Base-by-base conservation (phyloP, 495 filamentous ascomycete species). In the Staphylotrichum tortipilum region DNA sequence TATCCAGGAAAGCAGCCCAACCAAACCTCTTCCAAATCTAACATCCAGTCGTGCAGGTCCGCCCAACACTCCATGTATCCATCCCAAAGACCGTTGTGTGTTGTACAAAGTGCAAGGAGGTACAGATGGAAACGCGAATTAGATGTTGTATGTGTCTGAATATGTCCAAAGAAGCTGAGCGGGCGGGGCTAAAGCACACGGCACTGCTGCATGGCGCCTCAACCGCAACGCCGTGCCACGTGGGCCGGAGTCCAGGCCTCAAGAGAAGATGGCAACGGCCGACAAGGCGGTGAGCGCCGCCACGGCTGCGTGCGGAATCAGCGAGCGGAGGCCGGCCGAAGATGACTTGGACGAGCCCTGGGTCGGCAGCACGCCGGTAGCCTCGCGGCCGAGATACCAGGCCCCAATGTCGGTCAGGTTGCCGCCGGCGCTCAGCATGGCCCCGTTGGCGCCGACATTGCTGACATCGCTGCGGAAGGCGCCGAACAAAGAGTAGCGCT, bases 401-500 rank as follows among this genome's bases (percentile, higher is more conserved):
- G 69, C 69, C n/a, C 84, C 84, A 47, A 88, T 84, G 59, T 86
- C 78, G 31, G 84, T 86, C 31, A 88, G 65, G 46, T 74, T 31
- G 14, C 84, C 84, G 9, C 75, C 65, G 21, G 72, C 64, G 49
- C 73, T 78, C 46, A 88, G 62, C 77, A 88, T 82, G 15, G 81
- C 79, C 7, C 65, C 77, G 45, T 85, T 84, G 7, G 81, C 73
- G 0, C 84, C 84, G 4, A 89, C 78, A 49, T 88, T 88, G 46
- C 76, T 79, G 33, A 76, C 77, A 28, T 71, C 65, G 28, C 74
- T 76, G 22, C 84, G 76, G 65, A 89, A 89, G 34, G 81, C 69
- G 47, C 85, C 85, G 55, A 89, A 91, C 55, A 82, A 81, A 11
- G 80, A 81, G 60, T 89, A 89, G 23, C 75, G 75, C 31, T 71